A percentile compares a stretch with the other conserved stretches of the same genome.
Evolutionary conservation across 2,329 filamentous ascomycete species (phyloP).

Genomic region (Venturia oleaginea): DNA sequence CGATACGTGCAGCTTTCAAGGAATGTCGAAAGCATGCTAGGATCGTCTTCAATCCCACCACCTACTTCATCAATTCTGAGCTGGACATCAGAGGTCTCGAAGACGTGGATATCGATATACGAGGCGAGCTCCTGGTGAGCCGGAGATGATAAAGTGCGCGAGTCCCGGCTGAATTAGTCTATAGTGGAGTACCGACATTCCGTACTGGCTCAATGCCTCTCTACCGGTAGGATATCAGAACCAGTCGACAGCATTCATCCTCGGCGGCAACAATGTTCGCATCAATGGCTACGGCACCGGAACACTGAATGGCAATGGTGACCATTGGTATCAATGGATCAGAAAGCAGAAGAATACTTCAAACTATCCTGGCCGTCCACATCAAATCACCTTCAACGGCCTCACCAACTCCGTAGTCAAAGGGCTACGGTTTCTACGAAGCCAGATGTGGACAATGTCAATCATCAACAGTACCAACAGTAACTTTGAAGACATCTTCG

Average conservation of each 20-base stretch:
- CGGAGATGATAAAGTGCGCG: background rate
- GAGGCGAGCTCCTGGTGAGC: background rate
- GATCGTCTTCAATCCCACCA: background rate
- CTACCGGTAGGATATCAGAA: constrained; percentile 24
- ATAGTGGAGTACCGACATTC: constrained; percentile 20
- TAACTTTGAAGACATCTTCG: constrained; percentile 42
- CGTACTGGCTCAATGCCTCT: constrained; percentile 24
- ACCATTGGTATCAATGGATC: constrained; percentile 49
- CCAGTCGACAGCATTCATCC: constrained; percentile 23
- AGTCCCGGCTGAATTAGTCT: background rate
- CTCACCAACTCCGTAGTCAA: constrained; percentile 41
- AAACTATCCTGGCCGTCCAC: constrained; percentile 34
- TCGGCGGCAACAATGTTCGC: constrained; percentile 42
- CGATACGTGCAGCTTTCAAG: background rate
- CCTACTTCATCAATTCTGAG: background rate
- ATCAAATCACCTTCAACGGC: constrained; percentile 42
- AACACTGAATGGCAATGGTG: constrained; percentile 49
- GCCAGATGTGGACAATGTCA: constrained; percentile 54
- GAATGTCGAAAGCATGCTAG: background rate
- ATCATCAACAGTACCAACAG: constrained; percentile 41
- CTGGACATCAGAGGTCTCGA: background rate
- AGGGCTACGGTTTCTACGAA: constrained; percentile 44
- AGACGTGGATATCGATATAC: background rate
- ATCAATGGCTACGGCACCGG: constrained; percentile 44
- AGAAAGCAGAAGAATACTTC: constrained; percentile 19